Conservation (phyloP, 495 filamentous ascomycete species). For the Hamigera avellanea region DNA sequence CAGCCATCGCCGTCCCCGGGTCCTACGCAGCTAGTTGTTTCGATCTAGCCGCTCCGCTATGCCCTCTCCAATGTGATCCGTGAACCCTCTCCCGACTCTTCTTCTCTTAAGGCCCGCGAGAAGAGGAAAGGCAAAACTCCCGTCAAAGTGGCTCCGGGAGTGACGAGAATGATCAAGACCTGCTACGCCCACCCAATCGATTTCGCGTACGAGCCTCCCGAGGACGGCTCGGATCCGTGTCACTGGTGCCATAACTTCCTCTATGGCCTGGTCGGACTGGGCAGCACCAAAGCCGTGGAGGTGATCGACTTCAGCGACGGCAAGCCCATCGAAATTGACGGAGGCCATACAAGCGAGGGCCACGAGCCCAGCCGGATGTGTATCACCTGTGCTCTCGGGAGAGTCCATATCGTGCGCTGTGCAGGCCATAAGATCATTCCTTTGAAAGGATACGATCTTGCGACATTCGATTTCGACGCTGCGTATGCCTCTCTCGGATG, state of each 20-base stretch:
- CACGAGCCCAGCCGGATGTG: conserved; percentile 26
- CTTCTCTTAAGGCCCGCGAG: not conserved
- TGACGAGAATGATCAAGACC: conserved; percentile 14
- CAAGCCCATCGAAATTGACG: conserved; percentile 16
- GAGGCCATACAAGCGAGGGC: conserved; percentile 18
- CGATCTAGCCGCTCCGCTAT: too few species aligned
- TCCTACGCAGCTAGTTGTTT: too few species aligned
- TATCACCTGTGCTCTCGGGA: conserved; percentile 18
- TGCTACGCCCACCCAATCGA: conserved; percentile 26
- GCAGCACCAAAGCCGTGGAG: conserved; percentile 10
- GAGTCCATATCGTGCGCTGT: conserved; percentile 21
- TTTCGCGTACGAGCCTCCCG: conserved; percentile 18
- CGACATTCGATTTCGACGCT: conserved; percentile 10
- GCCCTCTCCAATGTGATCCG: too few species aligned
- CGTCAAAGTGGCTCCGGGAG: not conserved
- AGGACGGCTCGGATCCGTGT: conserved; percentile 15
- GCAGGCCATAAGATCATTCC: conserved; percentile 14
- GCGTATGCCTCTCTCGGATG: conserved; percentile 14
- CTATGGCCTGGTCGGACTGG: conserved; percentile 27
- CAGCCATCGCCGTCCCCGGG: too few species aligned
- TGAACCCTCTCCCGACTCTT: too few species aligned
- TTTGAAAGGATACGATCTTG: conserved; percentile 8
- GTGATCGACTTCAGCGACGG: conserved; percentile 17
- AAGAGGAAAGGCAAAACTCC: not conserved
- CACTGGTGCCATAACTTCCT: conserved; percentile 24